Base-by-base conservation (phyloP, 768 basidiomycete genomes). In the Mycena olivaceomarginata region DNA sequence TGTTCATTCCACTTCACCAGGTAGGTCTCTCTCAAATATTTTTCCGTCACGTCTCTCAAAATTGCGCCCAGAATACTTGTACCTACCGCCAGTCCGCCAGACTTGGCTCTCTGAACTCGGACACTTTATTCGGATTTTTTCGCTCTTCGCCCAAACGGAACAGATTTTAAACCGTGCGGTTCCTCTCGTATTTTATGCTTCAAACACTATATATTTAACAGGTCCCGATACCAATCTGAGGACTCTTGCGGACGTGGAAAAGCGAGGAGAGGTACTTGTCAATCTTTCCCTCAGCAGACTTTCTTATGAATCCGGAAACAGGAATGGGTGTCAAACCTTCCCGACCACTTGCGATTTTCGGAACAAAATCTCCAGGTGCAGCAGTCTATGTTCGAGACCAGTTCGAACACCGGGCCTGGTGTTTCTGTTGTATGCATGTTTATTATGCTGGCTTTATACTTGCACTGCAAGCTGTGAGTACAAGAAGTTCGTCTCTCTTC, bases 381-480 rank as follows among this genome's bases (percentile, higher is more conserved):
- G 79, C 86, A 92, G 77, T 90, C 92, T 20, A 94, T 95, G 91
- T 94, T 96, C 79, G 95, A 95, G 81, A 96, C 95, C 25, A 92
- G 91, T 80, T 93, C 94, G 18, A 95, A 95, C 80, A 90, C 90
- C 40, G 94, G 62, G 94, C 94, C 12, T 96, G 95, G 96, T 94
- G 93, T 80, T 97, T 91, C 85, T 94, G 91, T 78, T 89, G 89
- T 82, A 94, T 95, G 88, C 95, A 97, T 83, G 88, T 92, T 60
- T 87, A 94, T 77, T 91, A 96, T 79, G 94, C 93, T 56, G 93
- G 93, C 74, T 92, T 92, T 80, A 86, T 90, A 43, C 88, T 96
- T 70, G 93, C 91, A 22, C 82, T 96, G 51, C 90, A 91, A 79
- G 88, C 89, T 84, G 95, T 95, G 81, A 85, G 91, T 88, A 76